Conservation (phyloP, 768 basidiomycete species). For the Boletus huronensis region DNA sequence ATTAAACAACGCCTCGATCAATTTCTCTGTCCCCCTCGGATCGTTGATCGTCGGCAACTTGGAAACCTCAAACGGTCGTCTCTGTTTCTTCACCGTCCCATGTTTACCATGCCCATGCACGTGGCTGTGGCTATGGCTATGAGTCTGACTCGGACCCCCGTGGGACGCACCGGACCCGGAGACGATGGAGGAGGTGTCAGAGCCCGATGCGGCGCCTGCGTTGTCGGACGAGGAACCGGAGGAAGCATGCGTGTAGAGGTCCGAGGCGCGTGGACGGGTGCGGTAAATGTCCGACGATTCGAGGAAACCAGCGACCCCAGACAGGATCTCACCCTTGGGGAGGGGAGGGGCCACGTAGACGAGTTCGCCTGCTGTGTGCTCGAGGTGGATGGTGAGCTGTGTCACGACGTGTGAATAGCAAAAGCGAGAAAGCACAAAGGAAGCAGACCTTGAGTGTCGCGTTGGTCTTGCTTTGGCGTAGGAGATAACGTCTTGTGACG, state of each 20-base stretch:
- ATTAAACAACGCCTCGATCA: conserved; percentile 81
- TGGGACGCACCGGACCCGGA: conserved; percentile 10
- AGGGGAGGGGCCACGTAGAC: conserved; percentile 63
- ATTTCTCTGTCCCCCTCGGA: conserved; percentile 61
- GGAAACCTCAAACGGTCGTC: conserved; percentile 30
- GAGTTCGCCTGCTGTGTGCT: conserved; percentile 51
- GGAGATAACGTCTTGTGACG: conserved; percentile 62
- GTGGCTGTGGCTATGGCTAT: neutral
- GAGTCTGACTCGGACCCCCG: neutral
- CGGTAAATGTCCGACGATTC: conserved; percentile 50
- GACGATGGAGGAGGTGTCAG: conserved; percentile 21
- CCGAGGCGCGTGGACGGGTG: conserved; percentile 48
- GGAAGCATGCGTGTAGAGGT: conserved; percentile 35
- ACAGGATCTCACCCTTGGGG: conserved; percentile 69
- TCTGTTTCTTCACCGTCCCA: conserved; percentile 17
- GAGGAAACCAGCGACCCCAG: conserved; percentile 60
- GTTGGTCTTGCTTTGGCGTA: conserved; percentile 74
- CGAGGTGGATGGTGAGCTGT: conserved; percentile 59
- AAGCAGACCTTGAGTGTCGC: conserved; percentile 63
- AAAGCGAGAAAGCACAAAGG: neutral
- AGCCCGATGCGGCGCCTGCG: conserved; percentile 5
- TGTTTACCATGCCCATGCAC: neutral
- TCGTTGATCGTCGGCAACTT: conserved; percentile 52
- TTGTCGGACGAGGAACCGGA: conserved; percentile 32
- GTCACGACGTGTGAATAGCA: neutral